Evolutionary conservation across 176 grass and related monocot genomes (phyloP).

Genomic region (Aechmea fasciata): DNA sequence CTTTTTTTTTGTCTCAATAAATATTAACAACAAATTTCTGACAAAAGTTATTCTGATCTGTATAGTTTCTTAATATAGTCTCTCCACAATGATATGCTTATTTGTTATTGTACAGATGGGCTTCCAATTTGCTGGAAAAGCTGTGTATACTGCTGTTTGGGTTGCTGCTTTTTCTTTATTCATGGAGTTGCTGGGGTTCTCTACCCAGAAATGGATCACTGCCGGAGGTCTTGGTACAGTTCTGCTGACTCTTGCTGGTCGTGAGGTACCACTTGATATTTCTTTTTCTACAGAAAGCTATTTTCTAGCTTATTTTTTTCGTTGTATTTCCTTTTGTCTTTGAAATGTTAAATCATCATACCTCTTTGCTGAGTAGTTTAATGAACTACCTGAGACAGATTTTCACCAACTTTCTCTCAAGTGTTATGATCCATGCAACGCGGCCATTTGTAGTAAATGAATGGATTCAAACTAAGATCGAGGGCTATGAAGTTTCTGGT

Average conservation of each 20-base stretch:
- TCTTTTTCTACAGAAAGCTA: not conserved
- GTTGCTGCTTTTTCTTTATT: conserved; percentile 82
- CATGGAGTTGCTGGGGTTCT: conserved; percentile 96
- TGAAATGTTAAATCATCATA: not conserved
- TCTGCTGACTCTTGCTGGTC: conserved; percentile 90
- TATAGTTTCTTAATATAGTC: not conserved
- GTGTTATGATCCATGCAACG: conserved; percentile 97
- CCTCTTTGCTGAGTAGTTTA: not conserved
- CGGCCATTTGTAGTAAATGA: conserved; percentile 90
- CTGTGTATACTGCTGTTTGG: conserved; percentile 88
- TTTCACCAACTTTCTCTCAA: conserved; percentile 94
- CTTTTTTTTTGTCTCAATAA: too few relatives aligned
- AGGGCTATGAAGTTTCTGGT: conserved; percentile 90
- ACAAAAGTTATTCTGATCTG: not conserved
- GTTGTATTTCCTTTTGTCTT: not conserved
- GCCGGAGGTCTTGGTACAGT: conserved; percentile 97
- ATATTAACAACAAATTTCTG: too few relatives aligned
- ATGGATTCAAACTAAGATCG: conserved; percentile 89
- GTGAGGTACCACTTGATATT: conserved; percentile 54
- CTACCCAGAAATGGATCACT: conserved; percentile 93
- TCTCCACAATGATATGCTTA: not conserved
- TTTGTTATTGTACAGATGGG: conserved; percentile 76
- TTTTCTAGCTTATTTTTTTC: not conserved
- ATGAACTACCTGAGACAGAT: conserved; percentile 42
- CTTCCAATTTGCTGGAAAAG: conserved; percentile 73